Percentiles rank a stretch among this genome's conserved stretches.
Evolutionary conservation across 2,329 filamentous ascomycete genomes (phyloP).

Genomic region (Epichloe festucae): DNA sequence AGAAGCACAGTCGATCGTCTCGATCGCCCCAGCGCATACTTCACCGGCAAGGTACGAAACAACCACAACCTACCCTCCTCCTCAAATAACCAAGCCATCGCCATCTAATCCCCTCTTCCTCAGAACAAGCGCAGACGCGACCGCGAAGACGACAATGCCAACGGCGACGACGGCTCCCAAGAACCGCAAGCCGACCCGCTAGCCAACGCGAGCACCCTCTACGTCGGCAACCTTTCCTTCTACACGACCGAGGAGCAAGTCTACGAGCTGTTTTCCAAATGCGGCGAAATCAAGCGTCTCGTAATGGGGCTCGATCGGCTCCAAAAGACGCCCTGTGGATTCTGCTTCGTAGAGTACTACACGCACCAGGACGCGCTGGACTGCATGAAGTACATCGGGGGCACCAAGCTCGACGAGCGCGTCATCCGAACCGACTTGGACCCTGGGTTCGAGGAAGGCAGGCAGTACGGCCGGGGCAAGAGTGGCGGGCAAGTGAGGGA

Average conservation of each 20-base stretch:
- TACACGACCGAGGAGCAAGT: constrained; percentile 99
- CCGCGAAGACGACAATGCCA: constrained; percentile 40
- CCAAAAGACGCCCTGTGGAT: constrained; percentile 95
- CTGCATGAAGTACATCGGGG: constrained; percentile 98
- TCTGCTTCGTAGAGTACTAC: constrained; percentile 99
- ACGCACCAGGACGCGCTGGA: constrained; percentile 94
- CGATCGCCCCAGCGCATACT: constrained; percentile 92
- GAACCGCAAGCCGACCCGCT: constrained; percentile 55
- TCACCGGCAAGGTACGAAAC: constrained; percentile 57
- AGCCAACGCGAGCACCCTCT: constrained; percentile 81
- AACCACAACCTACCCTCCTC: not conserved
- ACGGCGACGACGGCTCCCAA: constrained; percentile 21
- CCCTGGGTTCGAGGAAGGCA: constrained; percentile 87
- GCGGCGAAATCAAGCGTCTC: constrained; percentile 94
- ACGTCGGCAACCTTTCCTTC: constrained; percentile 96
- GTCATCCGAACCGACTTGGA: constrained; percentile 93
- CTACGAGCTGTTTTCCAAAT: constrained; percentile 90
- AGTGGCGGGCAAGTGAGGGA: constrained; percentile 94
- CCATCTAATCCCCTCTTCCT: constrained; percentile 3
- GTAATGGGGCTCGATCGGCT: constrained; percentile 97
- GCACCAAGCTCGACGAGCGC: constrained; percentile 94
- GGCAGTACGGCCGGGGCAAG: constrained; percentile 91
- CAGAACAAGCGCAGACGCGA: constrained; percentile 64
- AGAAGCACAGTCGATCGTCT: constrained; percentile 77
- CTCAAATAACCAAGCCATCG: not conserved